Evolutionary conservation across 2,329 filamentous ascomycete species (phyloP).

Genomic region (Colletotrichum echinochloae): DNA sequence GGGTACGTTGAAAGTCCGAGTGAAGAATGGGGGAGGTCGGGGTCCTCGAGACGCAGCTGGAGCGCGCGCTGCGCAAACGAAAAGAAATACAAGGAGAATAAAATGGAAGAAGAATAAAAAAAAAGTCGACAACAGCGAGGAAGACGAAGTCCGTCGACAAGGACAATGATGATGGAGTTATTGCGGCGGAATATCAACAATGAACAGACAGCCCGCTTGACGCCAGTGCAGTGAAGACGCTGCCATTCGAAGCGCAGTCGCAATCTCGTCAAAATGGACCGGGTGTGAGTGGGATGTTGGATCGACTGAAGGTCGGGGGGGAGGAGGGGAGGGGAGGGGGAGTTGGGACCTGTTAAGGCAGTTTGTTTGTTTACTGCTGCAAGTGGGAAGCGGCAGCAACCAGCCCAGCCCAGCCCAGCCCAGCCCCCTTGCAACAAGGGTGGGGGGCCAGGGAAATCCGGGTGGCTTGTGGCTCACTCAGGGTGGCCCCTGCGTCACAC

Average conservation of each 20-base stretch:
- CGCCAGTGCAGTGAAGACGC: conserved; percentile 34
- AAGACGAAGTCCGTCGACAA: neutral
- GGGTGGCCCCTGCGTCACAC: conserved; percentile 36
- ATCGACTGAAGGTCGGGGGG: conserved; percentile 38
- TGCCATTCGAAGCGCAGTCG: conserved; percentile 29
- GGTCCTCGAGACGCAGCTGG: neutral
- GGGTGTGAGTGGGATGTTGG: conserved; percentile 44
- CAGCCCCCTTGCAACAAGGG: conserved; percentile 39
- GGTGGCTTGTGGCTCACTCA: conserved; percentile 36
- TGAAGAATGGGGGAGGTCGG: conserved; percentile 23
- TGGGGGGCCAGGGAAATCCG: conserved; percentile 13
- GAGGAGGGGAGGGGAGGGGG: conserved; percentile 39
- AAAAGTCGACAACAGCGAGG: conserved; percentile 9
- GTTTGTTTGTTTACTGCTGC: conserved; percentile 53
- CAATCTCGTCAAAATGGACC: conserved; percentile 39
- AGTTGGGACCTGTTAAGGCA: conserved; percentile 47
- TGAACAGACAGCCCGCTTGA: conserved; percentile 18
- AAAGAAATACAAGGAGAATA: neutral
- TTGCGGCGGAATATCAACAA: conserved; percentile 20
- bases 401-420: conserved; percentile 2
- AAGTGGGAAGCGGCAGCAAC: conserved; percentile 36
- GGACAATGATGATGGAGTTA: conserved; percentile 20
- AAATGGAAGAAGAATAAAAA: neutral
- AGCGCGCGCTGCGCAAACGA: conserved; percentile 39
- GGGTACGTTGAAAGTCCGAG: conserved; percentile 11